Conservation (phyloP, 106 monocot species). For the Triglochin maritima region DNA sequence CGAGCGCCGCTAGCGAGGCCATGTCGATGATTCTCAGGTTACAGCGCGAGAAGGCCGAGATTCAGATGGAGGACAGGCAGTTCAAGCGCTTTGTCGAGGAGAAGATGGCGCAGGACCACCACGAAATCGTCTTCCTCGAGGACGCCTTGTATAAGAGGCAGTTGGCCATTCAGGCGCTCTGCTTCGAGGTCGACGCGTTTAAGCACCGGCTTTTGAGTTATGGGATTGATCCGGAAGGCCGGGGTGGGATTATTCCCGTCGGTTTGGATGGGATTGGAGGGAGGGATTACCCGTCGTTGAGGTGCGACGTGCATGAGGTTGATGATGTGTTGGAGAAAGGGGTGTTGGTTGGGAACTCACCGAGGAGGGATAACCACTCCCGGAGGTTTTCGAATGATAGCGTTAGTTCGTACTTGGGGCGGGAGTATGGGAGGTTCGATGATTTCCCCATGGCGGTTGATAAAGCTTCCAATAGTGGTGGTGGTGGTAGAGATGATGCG, state of each 20-base stretch:
- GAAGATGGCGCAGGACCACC: slow-evolving; percentile 39
- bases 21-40: slow-evolving; percentile 60
- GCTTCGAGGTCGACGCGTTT: slow-evolving; percentile 22
- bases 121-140: slow-evolving; percentile 30
- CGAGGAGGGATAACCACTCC: background rate
- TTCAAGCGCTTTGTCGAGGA: slow-evolving; percentile 43
- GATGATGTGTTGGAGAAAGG: slow-evolving; percentile 12
- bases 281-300: background rate
- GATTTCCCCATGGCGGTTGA: too few species aligned
- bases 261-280: background rate
- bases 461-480: background rate
- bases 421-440: background rate
- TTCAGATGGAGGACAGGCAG: slow-evolving; percentile 42
- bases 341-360: slow-evolving; percentile 5
- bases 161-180: slow-evolving; percentile 24
- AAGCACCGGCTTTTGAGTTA: slow-evolving; percentile 18
- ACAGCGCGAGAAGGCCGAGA: slow-evolving; percentile 57
- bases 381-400: slow-evolving; percentile 1
- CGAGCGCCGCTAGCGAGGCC: slow-evolving; percentile 41
- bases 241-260: background rate
- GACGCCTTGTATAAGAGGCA: slow-evolving; percentile 34
- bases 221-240: slow-evolving; percentile 6
- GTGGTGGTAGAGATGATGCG: background rate
- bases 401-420: background rate
- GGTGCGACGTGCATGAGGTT: background rate